Evolutionary conservation across 352 stramenopile species (phyloP), one percentile per base, ranked within the genome.

Genomic region (Elongisporangium prolatum): DNA sequence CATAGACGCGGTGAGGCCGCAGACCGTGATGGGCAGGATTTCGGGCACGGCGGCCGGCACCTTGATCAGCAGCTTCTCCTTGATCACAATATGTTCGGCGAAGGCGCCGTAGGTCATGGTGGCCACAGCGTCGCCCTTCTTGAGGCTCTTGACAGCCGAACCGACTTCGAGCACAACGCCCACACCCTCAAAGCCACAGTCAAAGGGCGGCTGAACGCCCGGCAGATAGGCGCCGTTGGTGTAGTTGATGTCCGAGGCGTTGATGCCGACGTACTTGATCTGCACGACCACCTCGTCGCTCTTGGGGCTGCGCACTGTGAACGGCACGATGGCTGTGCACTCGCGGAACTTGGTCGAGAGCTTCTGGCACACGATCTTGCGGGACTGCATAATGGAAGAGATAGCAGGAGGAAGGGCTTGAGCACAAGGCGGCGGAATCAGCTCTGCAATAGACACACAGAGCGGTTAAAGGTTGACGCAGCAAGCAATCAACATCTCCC

Each of bases 271-370:
- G 59, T 77, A 80, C 25, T 75, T 64, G 58, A 50, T 65, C 64
- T 72, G 57, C 49, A 82, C 65, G 20, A 86, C 48, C 66, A 91
- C 79, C 53, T 87, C 69, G 52, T 67, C 73, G 28, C 54, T 50
- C 60, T 74, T 69, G 48, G 82, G 74, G 61, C 60, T 48, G 14
- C 67, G 71, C 52, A 84, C 55, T 52, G 71, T 48, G 61, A 76
- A 74, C 28, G 63, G 57, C 49, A 87, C 79, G 64, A 92, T 88
- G 54, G 69, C 71, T 20, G 79, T 89, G 69, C 75, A 86, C 62
- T 81, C 77, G 61, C 82, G 82, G 59, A 91, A 91, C 69, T 91
- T 83, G 58, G 82, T 86, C 58, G 79, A 91, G 56, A 91, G 69
- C 60, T 89, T 88, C 60, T 83, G 72, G 58, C 81, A 91, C 49